Base-by-base conservation (phyloP, 371 early-diverging fungal species). In the Mortierella sp. region DNA sequence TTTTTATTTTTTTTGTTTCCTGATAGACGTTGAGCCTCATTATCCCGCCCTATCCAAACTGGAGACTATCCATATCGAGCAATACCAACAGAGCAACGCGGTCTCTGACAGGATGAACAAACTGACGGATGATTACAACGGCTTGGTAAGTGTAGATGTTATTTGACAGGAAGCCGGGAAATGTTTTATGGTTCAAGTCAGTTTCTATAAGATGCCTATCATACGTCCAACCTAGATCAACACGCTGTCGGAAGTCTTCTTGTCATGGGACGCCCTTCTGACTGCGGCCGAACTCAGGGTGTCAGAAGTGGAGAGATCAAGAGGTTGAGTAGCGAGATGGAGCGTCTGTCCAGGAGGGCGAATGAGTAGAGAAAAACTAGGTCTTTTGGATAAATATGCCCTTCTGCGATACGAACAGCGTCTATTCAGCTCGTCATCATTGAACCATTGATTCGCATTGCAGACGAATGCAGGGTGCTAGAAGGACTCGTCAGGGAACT, bases 201-300 rank as follows among this genome's bases (percentile, higher is more conserved):
- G 31, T 18, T 18, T 7, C 26, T 46, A 5, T 2, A 10, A 31
- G 28, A 56, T 21, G 28, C 8, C 18, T 28, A 6, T 26, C 8
- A 28, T 16, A 5, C 53, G 10, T 10, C 10, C 34, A 21, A 52
- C 34, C 16, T 65, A 87, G 88, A 81, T 86, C 62, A 86, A 86
- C 27, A 88, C 88, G 3, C 34, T 88, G 56, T 88, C 88, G 2
- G 88, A 88, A 48, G 86, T 88, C 21, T 88, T 88, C 59, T 81
- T 88, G 51, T 81, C 83, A 7, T 88, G 88, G 88, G 88, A 88
- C 64, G 78, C 84, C 39, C 82, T 88, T 4, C 68, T 88, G 39
- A 71, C 83, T 14, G 83, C 82, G 19, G 83, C 87, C 58, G 88
- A 88, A 61, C 56, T 72, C 30, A 87, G 85, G 58, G 74, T 88